phyloP scores from a whole-genome alignment of 768 basidiomycete genomes.

The Chiua virens region DNA sequence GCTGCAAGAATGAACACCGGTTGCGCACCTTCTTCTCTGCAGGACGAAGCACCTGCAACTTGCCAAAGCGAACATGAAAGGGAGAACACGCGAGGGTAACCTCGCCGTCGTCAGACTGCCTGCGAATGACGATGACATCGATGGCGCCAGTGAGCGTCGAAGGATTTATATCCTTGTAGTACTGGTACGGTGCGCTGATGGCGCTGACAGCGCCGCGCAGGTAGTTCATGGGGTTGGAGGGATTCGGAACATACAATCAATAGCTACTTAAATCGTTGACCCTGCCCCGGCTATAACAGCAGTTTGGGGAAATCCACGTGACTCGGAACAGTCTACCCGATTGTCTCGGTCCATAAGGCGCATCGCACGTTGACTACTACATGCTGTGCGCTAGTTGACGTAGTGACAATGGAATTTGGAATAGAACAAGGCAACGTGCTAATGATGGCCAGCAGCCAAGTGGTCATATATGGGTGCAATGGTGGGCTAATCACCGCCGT shows the following conservation, averaged over 20 bases:
- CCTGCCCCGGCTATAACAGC: conserved; percentile 13
- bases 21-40: conserved; percentile 83
- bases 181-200: conserved; percentile 84
- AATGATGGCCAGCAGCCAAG: conserved; percentile 35
- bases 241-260: not conserved
- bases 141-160: conserved; percentile 97
- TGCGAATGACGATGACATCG: conserved; percentile 95
- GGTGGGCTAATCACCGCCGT: conserved; percentile 47
- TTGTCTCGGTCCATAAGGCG: not conserved
- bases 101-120: conserved; percentile 60
- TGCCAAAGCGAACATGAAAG: conserved; percentile 97
- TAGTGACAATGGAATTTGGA: not conserved
- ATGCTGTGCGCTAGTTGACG: no score
- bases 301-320: conserved; percentile 23
- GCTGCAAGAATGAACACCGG: not conserved
- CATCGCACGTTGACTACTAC: no score
- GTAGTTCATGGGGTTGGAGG: conserved; percentile 66
- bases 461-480: conserved; percentile 70
- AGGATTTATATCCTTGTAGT: conserved; percentile 94
- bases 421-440: conserved; percentile 6
- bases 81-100: conserved; percentile 85
- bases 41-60: conserved; percentile 92
- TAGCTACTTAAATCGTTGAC: not conserved
- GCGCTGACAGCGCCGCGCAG: conserved; percentile 82
- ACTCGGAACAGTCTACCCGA: not conserved